These are phyloP conservation scores for Fusarium transvaalense DNA, from an alignment of 2,329 filamentous ascomycete species.

Conservation along the genomic window DNA sequence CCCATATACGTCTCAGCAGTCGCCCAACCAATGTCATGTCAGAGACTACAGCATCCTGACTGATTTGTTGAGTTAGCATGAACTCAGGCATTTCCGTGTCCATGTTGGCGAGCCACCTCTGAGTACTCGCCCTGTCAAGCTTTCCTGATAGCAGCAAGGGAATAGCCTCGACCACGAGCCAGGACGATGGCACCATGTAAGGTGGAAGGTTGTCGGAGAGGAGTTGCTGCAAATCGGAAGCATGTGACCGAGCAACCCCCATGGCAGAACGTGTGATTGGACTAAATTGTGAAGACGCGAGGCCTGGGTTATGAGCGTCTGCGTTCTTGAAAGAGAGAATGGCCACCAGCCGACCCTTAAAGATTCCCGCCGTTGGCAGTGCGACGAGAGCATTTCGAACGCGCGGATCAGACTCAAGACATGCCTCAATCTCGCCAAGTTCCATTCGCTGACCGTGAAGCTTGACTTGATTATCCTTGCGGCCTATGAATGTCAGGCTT, in stretches of 20 bases:
- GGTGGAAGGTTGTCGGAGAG: conserved; percentile 27
- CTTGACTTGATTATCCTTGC: conserved; percentile 57
- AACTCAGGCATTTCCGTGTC: conserved; percentile 55
- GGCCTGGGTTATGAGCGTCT: background rate
- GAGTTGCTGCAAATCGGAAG: conserved; percentile 5
- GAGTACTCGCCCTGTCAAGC: conserved; percentile 49
- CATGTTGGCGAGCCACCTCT: conserved; percentile 59
- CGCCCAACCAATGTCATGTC: background rate
- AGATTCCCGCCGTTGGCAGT: conserved; percentile 49
- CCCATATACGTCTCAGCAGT: conserved; percentile 53
- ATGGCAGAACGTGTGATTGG: background rate
- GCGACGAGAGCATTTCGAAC: conserved; percentile 62
- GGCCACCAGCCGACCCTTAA: conserved; percentile 28
- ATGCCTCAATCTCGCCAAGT: conserved; percentile 57
- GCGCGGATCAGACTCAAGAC: conserved; percentile 64
- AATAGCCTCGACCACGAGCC: conserved; percentile 28
- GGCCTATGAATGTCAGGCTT: conserved; percentile 59
- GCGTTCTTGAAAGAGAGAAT: conserved; percentile 21
- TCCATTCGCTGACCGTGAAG: conserved; percentile 65
- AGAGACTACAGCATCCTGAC: conserved; percentile 1
- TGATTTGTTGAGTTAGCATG: conserved; percentile 53
- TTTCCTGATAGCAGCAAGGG: conserved; percentile 36
- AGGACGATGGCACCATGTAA: conserved; percentile 37
- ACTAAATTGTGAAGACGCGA: background rate
- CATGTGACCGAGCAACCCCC: background rate